Base-by-base conservation (phyloP, 2,329 filamentous ascomycete species). In the Zarea fungicola region DNA sequence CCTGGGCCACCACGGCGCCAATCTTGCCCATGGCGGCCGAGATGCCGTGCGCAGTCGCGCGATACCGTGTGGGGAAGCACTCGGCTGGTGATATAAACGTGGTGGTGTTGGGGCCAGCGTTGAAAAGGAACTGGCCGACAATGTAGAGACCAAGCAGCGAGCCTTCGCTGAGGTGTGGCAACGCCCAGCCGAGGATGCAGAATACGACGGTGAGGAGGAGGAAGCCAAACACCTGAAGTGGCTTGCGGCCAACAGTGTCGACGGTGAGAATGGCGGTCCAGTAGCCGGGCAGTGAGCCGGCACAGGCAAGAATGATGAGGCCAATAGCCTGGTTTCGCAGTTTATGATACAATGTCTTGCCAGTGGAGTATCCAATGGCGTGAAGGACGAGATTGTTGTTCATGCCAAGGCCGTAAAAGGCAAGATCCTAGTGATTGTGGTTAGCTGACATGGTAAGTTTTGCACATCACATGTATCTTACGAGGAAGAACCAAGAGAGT, bases 401-500 rank as follows among this genome's bases (percentile, higher is more conserved):
- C n/a, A 92, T 71, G 26, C 84, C 81, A 2, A 92, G 75, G 28
- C 83, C 83, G 55, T 86, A 87, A 59, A 78, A 85, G 4, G 82
- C 82, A 46, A 78, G 63, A 61, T 91, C 87, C 70, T 83, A 21
- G 1, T 22, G 41, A 36, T 13, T n/a, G 18, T 10, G 14, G 16
- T 42, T 22, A 47, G 44, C 23, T 13, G n/a, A 11, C 9, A 29
- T 9, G 19, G 11, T 3, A 26, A 29, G 28, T 8, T 49, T n/a
- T n/a, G n/a, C n/a, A n/a, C n/a, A n/a, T n/a, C n/a, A n/a, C n/a
- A n/a, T n/a, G n/a, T n/a, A n/a, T n/a, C 70, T 39, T 57, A 76
- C 74, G 44, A 92, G 72, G 58, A 91, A 84, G 68, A 92, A 91
- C 87, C 88, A 92, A 0, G 86, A 90, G 41, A 85, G 71, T 1